Evolutionary conservation across 2,329 filamentous ascomycete genomes (phyloP), one percentile per base, ranked within the genome.

Genomic region (Calonectria pseudoturangicola): DNA sequence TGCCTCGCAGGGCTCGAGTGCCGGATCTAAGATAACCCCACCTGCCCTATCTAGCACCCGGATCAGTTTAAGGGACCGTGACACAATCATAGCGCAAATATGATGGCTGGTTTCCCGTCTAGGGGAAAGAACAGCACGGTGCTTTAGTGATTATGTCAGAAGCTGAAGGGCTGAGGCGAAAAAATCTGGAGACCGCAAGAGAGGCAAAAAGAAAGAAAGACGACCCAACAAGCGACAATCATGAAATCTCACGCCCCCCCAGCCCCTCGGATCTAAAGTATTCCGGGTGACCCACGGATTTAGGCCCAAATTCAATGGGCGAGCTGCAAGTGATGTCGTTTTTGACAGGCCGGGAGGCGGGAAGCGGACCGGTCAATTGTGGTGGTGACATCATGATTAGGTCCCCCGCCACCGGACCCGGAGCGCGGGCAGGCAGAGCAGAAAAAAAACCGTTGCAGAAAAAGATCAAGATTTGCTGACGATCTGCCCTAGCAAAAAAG

Each of bases 371-470:
- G 39, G 58, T n/a, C 12, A 15, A 45, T 18, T 2, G 16, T 30
- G 39, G 58, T 62, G 58, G 39, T 62, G 58, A 62, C 58, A 62
- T 62, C 58, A 62, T 62, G 25, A 62, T 25, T n/a, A 21, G 21
- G 16, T 43, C 36, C 36, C 56, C 58, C 41, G 58, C 58, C 41
- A 62, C 58, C 36, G 58, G 27, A 62, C 58, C 58, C 58, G 58
- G 58, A 15, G 36, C 21, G 58, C 39, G 25, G 21, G 36, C 25
- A 45, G 58, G 58, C 58, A 62, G 58, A 21, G 39, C 41, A 27
- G 58, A 45, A 36, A 36, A 36, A 36, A 36, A 36, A 45, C 58
- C 58, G 58, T 62, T 62, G 58, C 25, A 10, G 39, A 12, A 30
- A 30, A 45, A 15, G 39, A 28, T 62, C 58, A 39, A 45, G 25